A percentile compares a stretch with the other conserved stretches of the same genome.
These are phyloP conservation scores for Coemansia sp. DNA, from an alignment of 371 early-diverging fungal genomes.

Conservation along the genomic window DNA sequence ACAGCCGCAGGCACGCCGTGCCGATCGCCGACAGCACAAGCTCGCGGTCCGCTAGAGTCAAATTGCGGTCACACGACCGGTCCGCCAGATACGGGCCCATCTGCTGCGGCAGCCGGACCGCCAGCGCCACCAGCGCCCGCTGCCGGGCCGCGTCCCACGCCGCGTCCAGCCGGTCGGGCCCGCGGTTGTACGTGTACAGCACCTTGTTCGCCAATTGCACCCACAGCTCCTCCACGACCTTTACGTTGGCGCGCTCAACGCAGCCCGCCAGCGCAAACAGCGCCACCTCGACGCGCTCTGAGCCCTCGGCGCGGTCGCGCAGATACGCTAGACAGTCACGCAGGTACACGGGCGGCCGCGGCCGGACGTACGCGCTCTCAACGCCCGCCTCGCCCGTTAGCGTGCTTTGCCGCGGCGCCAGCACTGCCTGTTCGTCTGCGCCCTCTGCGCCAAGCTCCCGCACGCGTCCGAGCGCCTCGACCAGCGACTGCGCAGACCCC, in stretches of 20 bases:
- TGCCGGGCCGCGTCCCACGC: constrained; percentile 27
- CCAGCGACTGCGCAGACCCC: neutral
- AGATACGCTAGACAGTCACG: constrained; percentile 41
- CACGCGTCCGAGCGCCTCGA: constrained; percentile 9
- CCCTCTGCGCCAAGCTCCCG: constrained; percentile 9
- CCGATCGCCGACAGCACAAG: constrained; percentile 39
- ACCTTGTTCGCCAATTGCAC: constrained; percentile 26
- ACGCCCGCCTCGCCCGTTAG: constrained; percentile 13
- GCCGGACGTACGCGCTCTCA: constrained; percentile 29
- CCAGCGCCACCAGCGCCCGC: constrained; percentile 26
- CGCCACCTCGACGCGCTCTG: constrained; percentile 20
- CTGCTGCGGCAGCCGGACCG: constrained; percentile 18
- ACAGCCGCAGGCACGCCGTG: constrained; percentile 33
- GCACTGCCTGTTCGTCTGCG: neutral
- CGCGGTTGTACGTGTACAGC: constrained; percentile 37
- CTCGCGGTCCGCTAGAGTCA: constrained; percentile 39
- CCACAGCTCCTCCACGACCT: constrained; percentile 35
- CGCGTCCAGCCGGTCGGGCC: constrained; percentile 29
- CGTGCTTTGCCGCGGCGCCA: constrained; percentile 32
- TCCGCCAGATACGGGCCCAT: constrained; percentile 43
- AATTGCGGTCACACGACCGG: constrained; percentile 36
- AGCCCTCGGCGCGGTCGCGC: constrained; percentile 4
- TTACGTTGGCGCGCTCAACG: constrained; percentile 20
- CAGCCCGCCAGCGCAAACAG: constrained; percentile 30
- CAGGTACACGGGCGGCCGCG: constrained; percentile 37